Evolutionary conservation across 345 rosid genomes (phyloP).

Genomic region (Salix arbutifolia): DNA sequence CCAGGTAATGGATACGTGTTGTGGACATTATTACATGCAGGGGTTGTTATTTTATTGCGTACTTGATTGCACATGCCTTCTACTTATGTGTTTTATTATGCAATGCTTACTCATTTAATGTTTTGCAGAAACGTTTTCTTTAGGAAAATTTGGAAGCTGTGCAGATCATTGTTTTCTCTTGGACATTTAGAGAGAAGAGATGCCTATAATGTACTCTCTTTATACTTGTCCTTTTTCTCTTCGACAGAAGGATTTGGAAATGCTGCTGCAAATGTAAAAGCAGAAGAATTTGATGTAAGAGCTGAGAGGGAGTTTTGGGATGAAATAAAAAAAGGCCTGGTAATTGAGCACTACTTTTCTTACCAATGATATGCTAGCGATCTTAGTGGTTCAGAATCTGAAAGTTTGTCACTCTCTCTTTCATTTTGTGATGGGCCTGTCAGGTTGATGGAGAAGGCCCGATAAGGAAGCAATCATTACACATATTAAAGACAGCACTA

Average conservation of each 20-base stretch:
- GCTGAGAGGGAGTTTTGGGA: slow-evolving; percentile 70
- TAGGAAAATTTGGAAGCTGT: slow-evolving; percentile 69
- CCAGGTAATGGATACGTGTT: slow-evolving; percentile 44
- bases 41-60: not conserved
- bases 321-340: slow-evolving; percentile 91
- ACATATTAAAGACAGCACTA: slow-evolving; percentile 58
- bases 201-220: slow-evolving; percentile 68
- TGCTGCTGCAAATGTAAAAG: slow-evolving; percentile 26
- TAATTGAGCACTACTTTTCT: slow-evolving; percentile 28
- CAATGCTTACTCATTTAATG: slow-evolving; percentile 16
- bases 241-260: slow-evolving; percentile 28
- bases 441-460: slow-evolving; percentile 80
- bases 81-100: not conserved
- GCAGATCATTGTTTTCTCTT: slow-evolving; percentile 65
- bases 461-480: slow-evolving; percentile 86
- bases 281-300: slow-evolving; percentile 54
- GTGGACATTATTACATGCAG: slow-evolving; percentile 7
- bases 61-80: not conserved
- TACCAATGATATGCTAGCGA: slow-evolving; percentile 15
- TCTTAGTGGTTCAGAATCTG: slow-evolving; percentile 7
- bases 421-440: slow-evolving; percentile 11
- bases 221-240: slow-evolving; percentile 53
- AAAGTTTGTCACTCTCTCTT: not conserved
- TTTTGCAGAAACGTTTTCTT: slow-evolving; percentile 56
- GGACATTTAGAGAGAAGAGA: slow-evolving; percentile 87